Evolutionary conservation across 495 filamentous ascomycete species (phyloP).

Genomic region (Hypoxylon subgilvum): DNA sequence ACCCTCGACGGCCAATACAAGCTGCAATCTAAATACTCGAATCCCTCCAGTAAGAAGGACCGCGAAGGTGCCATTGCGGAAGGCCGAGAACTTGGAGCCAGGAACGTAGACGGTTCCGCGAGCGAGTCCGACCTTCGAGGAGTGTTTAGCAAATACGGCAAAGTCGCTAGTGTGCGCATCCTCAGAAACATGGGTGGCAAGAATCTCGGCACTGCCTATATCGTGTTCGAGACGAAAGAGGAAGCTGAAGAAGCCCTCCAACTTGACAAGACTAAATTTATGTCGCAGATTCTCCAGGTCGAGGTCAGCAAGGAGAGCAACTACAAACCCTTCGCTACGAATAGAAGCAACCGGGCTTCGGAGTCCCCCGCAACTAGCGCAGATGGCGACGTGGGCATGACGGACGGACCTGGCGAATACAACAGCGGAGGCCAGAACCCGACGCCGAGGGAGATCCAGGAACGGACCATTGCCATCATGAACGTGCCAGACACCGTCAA

Average conservation of each 20-base stretch:
- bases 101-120: slow-evolving; percentile 70
- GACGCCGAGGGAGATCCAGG: slow-evolving; percentile 44
- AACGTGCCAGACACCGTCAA: slow-evolving; percentile 75
- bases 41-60: slow-evolving; percentile 75
- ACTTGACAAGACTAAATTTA: slow-evolving; percentile 74
- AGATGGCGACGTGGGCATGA: slow-evolving; percentile 42
- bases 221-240: slow-evolving; percentile 76
- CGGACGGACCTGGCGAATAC: slow-evolving; percentile 29
- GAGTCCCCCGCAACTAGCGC: slow-evolving; percentile 45
- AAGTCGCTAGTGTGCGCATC: slow-evolving; percentile 70
- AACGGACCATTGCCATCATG: slow-evolving; percentile 67
- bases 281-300: slow-evolving; percentile 72
- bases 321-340: slow-evolving; percentile 52
- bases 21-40: slow-evolving; percentile 79
- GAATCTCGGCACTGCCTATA: slow-evolving; percentile 75
- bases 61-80: slow-evolving; percentile 85
- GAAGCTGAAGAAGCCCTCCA: slow-evolving; percentile 69
- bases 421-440: slow-evolving; percentile 28
- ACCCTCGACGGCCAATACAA: slow-evolving; percentile 66
- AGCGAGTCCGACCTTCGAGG: slow-evolving; percentile 71
- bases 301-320: slow-evolving; percentile 59
- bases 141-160: slow-evolving; percentile 76
- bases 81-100: slow-evolving; percentile 83
- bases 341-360: slow-evolving; percentile 36
- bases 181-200: slow-evolving; percentile 66